phyloP scores from a whole-genome alignment of 2,329 filamentous ascomycete species.

The Epichloe amarillans region DNA sequence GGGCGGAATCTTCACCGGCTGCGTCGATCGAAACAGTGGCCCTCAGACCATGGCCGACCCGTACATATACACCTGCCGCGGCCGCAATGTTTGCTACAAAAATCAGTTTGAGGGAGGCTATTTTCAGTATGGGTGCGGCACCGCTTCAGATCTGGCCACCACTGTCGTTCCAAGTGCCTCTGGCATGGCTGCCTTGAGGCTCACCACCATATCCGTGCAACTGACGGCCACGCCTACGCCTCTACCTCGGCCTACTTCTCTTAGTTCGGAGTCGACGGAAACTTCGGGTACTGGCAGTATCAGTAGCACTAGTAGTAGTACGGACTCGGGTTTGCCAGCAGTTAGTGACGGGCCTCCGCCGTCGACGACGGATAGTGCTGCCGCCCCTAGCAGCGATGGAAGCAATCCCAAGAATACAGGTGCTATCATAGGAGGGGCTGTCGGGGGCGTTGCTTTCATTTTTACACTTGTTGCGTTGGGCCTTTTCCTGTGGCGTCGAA shows the following conservation, averaged over 20 bases:
- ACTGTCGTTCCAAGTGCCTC: conserved; percentile 33
- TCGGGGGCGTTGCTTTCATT: conserved; percentile 36
- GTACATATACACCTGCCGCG: conserved; percentile 43
- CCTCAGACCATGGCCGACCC: conserved; percentile 39
- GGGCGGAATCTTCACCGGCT: conserved; percentile 42
- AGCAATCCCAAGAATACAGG: conserved; percentile 24
- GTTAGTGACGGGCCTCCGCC: conserved; percentile 4
- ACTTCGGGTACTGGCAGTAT: conserved; percentile 5
- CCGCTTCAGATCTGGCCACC: conserved; percentile 31
- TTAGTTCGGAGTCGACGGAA: conserved; percentile 16
- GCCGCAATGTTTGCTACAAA: conserved; percentile 37
- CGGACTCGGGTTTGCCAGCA: background rate
- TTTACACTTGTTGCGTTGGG: conserved; percentile 27
- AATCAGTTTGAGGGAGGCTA: conserved; percentile 42
- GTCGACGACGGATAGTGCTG: conserved; percentile 10
- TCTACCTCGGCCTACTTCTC: conserved; percentile 28
- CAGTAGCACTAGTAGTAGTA: background rate
- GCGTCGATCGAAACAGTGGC: conserved; percentile 37
- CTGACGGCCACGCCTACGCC: conserved; percentile 26
- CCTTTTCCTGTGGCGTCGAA: conserved; percentile 30
- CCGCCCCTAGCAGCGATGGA: conserved; percentile 17
- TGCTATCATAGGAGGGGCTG: conserved; percentile 39
- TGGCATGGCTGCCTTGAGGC: conserved; percentile 21
- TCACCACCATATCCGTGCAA: conserved; percentile 26
- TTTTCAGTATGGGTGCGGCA: conserved; percentile 44